phyloP scores from a whole-genome alignment of 768 basidiomycete genomes.

The Boletus tylopilopsis region DNA sequence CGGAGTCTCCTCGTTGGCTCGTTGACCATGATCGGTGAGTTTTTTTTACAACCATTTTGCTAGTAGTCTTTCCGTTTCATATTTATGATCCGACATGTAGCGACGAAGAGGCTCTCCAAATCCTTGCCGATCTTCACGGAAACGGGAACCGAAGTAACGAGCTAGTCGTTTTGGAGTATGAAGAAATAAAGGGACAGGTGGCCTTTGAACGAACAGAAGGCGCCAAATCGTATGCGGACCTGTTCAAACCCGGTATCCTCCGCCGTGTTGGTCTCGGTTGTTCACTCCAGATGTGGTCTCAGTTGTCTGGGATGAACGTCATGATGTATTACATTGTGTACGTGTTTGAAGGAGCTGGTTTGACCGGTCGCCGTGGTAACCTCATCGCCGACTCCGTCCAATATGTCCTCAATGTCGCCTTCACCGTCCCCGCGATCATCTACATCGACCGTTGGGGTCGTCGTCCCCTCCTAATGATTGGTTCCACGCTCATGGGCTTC shows the following conservation, averaged over 20 bases:
- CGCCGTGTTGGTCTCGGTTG: constrained; percentile 69
- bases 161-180: constrained; percentile 66
- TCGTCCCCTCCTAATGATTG: constrained; percentile 66
- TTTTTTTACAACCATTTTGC: neutral
- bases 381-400: constrained; percentile 73
- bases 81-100: constrained; percentile 11
- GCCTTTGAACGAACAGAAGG: constrained; percentile 65
- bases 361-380: constrained; percentile 70
- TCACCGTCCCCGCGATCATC: constrained; percentile 45
- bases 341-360: constrained; percentile 73
- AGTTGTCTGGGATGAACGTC: constrained; percentile 73
- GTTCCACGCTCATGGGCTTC: constrained; percentile 67
- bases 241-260: constrained; percentile 61
- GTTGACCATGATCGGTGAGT: constrained; percentile 54
- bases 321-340: constrained; percentile 68
- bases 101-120: constrained; percentile 58
- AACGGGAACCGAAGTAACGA: constrained; percentile 52
- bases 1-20: constrained; percentile 70
- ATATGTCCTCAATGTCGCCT: constrained; percentile 40
- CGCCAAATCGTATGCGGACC: constrained; percentile 65
- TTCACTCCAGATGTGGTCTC: constrained; percentile 78
- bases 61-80: neutral
- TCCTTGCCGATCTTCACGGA: constrained; percentile 72
- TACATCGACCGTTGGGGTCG: constrained; percentile 82
- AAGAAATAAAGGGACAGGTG: constrained; percentile 58